Base-by-base conservation (phyloP, 1,284 basidiomycete species). In the Stygiomarasmius scandens region DNA sequence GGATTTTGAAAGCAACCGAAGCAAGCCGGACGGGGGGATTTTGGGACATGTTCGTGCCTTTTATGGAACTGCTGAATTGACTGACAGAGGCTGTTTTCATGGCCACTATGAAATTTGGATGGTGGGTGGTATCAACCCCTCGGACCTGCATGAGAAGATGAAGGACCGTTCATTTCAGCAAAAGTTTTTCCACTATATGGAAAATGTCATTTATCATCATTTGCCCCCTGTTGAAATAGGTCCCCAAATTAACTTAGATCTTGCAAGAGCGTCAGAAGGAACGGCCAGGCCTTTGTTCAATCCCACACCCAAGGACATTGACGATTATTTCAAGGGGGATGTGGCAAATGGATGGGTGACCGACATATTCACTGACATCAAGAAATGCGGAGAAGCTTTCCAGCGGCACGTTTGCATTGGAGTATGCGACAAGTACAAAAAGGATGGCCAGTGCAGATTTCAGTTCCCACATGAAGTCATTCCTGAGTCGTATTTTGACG, bases 91-190 rank as follows among this genome's bases (percentile, higher is more conserved):
- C 0, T 62, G 62, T 3, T 58, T 72, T 16, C 72, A 74, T 46
- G 68, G 67, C 25, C 72, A 74, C 48, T 66, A 72, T 62, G 29
- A 73, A 9, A 50, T 74, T 8, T 74, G 71, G 70, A 24, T 74
- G 0, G 61, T 66, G 12, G 65, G 66, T 16, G 61, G 55, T 10
- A 45, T 69, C 2, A 60, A 67, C 36, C 69, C 69, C 1, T 34
- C 64, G 5, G 54, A 62, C 0, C 54, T 71, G 0, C 59, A 55
- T 5, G 50, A 60, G 2, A 56, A 57, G 1, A 2, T 62, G 1
- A 24, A 20, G 12, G 51, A 27, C 0, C 54, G 61, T 52, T 24
- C 27, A 2, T 67, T 61, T 55, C 44, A 54, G 6, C 9, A 59
- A 1, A 23, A 46, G 4, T 56, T 60, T 51, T 47, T 58, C 32